Conservation (phyloP, 2,329 filamentous ascomycete genomes). For the Nakataea oryzae region DNA sequence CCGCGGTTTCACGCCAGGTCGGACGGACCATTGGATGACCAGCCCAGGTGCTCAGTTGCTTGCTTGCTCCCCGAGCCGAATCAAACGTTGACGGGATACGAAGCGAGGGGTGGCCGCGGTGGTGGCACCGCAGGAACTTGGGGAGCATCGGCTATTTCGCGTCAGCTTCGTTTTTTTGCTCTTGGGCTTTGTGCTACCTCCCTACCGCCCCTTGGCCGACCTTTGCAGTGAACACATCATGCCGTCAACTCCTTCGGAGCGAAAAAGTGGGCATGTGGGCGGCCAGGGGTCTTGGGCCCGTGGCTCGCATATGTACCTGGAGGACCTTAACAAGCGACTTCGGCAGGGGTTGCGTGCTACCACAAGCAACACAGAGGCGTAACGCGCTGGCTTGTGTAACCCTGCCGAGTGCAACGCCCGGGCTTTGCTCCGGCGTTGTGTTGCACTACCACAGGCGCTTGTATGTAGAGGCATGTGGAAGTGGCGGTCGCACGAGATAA, state of each 20-base stretch:
- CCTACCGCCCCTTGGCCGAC: too few relatives aligned
- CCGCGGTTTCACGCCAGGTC: too few relatives aligned
- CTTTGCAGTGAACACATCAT: not conserved
- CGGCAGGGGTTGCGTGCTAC: not conserved
- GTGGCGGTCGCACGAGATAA: not conserved
- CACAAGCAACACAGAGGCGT: not conserved
- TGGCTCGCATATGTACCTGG: too few relatives aligned
- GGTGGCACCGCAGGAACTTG: not conserved
- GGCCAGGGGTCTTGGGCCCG: too few relatives aligned
- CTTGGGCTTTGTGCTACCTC: not conserved
- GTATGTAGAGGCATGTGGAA: too few relatives aligned
- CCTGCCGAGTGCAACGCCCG: too few relatives aligned
- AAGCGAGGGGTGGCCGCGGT: not conserved
- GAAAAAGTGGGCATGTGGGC: not conserved
- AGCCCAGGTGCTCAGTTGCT: too few relatives aligned
- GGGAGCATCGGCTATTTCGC: not conserved
- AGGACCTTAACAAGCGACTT: not conserved
- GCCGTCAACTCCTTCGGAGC: not conserved
- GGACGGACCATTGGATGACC: too few relatives aligned
- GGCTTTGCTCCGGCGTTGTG: not conserved
- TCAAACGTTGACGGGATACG: not conserved
- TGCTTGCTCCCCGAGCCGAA: too few relatives aligned
- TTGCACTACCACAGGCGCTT: not conserved
- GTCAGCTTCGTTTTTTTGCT: not conserved
- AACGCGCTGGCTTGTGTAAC: not conserved